Percentiles rank a stretch among this genome's conserved stretches.
phyloP scores from a whole-genome alignment of 192 early-diverging fungal genomes.

The Linnemannia schmuckeri region DNA sequence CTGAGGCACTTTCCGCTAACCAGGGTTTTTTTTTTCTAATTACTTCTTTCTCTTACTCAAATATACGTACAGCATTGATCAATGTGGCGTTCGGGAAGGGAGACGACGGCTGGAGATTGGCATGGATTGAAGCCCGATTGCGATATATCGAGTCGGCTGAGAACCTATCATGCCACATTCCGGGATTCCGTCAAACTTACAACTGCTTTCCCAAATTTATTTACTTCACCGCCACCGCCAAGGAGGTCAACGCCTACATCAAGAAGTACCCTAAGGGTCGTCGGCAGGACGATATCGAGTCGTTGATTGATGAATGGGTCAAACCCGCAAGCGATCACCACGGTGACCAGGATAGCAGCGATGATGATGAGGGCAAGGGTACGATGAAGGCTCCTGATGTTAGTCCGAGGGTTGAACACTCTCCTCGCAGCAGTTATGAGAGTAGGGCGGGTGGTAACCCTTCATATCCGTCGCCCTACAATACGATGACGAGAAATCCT shows the following conservation, averaged over 20 bases:
- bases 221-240: slow-evolving; percentile 11
- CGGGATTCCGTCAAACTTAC: slow-evolving; percentile 7
- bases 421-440: too few relatives aligned
- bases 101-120: slow-evolving; percentile 24
- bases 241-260: slow-evolving; percentile 4
- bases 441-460: too few relatives aligned
- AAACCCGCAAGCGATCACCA: background rate
- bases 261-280: slow-evolving; percentile 6
- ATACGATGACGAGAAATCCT: too few relatives aligned
- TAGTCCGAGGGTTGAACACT: too few relatives aligned
- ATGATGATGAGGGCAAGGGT: too few relatives aligned
- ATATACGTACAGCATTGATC: background rate
- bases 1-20: background rate
- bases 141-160: slow-evolving; percentile 23
- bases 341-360: too few relatives aligned
- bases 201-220: slow-evolving; percentile 17
- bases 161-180: slow-evolving; percentile 29
- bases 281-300: background rate
- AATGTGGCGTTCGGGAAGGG: slow-evolving; percentile 24
- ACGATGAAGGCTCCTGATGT: too few relatives aligned
- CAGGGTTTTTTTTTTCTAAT: background rate
- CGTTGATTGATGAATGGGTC: background rate
- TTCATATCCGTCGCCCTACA: too few relatives aligned
- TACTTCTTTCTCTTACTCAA: background rate
- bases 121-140: slow-evolving; percentile 18